Percentiles rank a stretch among this genome's conserved stretches.
These are phyloP conservation scores for Trichoderma sp. DNA, from an alignment of 2,329 filamentous ascomycete species.

Conservation along the genomic window DNA sequence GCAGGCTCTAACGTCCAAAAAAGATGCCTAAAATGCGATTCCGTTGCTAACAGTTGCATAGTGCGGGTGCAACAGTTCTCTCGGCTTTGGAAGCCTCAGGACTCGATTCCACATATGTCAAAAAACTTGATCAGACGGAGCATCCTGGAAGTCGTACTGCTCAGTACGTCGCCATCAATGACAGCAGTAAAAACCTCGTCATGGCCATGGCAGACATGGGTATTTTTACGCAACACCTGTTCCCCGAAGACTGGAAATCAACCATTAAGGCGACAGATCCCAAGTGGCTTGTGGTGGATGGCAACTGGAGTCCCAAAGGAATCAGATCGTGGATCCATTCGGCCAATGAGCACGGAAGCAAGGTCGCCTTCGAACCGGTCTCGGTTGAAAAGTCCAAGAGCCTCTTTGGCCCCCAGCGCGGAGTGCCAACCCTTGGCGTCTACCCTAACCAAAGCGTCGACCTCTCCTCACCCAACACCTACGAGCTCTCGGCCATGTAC, in stretches of 20 bases:
- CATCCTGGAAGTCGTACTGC: conserved; percentile 65
- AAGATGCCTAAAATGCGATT: not conserved
- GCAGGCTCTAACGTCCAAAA: conserved; percentile 25
- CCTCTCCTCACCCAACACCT: conserved; percentile 76
- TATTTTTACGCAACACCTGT: conserved; percentile 63
- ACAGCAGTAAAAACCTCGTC: conserved; percentile 76
- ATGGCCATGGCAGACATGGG: conserved; percentile 95
- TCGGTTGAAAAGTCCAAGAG: conserved; percentile 73
- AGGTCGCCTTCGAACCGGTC: conserved; percentile 83
- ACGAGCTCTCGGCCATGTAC: conserved; percentile 81
- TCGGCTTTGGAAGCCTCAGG: conserved; percentile 61
- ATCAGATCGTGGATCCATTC: conserved; percentile 67
- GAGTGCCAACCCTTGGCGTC: conserved; percentile 41
- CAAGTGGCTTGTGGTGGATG: conserved; percentile 81
- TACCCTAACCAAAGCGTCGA: conserved; percentile 65
- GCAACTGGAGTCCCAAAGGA: conserved; percentile 71
- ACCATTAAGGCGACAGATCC: conserved; percentile 56
- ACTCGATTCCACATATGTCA: conserved; percentile 63
- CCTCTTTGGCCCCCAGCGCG: conserved; percentile 54
- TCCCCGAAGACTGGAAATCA: conserved; percentile 57
- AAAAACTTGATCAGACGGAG: conserved; percentile 48
- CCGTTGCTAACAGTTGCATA: conserved; percentile 28
- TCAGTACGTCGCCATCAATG: conserved; percentile 89
- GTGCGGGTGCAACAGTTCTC: conserved; percentile 71
- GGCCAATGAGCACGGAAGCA: conserved; percentile 53